Evolutionary conservation across 1,139 yeast species (phyloP).

Genomic region (Candida freyschussii): DNA sequence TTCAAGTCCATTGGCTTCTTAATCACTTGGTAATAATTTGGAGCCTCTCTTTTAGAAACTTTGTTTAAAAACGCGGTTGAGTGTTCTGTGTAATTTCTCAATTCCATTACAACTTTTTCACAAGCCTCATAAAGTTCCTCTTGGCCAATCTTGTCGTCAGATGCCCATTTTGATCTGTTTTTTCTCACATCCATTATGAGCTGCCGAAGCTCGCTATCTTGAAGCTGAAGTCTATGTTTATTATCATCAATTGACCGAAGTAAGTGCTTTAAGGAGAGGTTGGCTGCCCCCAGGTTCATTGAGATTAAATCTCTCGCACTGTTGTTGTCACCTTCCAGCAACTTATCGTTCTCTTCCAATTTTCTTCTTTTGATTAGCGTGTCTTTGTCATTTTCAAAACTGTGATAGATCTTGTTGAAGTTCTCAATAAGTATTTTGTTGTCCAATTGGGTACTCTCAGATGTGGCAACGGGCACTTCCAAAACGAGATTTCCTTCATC

Average conservation of each 20-base stretch:
- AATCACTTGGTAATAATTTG: slow-evolving; percentile 85
- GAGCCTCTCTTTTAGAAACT: slow-evolving; percentile 96
- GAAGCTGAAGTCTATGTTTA: slow-evolving; percentile 66
- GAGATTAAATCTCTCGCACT: slow-evolving; percentile 26
- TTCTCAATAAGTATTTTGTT: slow-evolving; percentile 36
- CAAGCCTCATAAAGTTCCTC: slow-evolving; percentile 97
- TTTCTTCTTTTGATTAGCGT: slow-evolving; percentile 72
- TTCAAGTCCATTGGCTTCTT: slow-evolving; percentile 96
- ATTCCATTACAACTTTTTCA: slow-evolving; percentile 86
- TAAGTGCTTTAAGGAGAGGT: slow-evolving; percentile 74
- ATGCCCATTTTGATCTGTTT: slow-evolving; percentile 95
- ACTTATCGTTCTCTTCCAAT: slow-evolving; percentile 74
- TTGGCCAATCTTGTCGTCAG: slow-evolving; percentile 91
- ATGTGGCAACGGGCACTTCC: slow-evolving; percentile 25
- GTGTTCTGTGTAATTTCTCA: slow-evolving; percentile 91
- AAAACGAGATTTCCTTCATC: slow-evolving; percentile 26
- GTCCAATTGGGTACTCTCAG: slow-evolving; percentile 20
- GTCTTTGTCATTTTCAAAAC: slow-evolving; percentile 78
- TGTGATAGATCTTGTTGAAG: slow-evolving; percentile 67
- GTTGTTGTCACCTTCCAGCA: slow-evolving; percentile 38
- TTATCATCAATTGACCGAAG: slow-evolving; percentile 72
- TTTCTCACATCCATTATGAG: slow-evolving; percentile 89
- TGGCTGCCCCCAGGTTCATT: slow-evolving; percentile 74
- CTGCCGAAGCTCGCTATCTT: slow-evolving; percentile 82
- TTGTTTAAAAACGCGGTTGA: slow-evolving; percentile 93